Percentiles rank a stretch among this genome's conserved stretches.
phyloP scores from a whole-genome alignment of 2,329 filamentous ascomycete genomes.

The Didymella exigua region DNA sequence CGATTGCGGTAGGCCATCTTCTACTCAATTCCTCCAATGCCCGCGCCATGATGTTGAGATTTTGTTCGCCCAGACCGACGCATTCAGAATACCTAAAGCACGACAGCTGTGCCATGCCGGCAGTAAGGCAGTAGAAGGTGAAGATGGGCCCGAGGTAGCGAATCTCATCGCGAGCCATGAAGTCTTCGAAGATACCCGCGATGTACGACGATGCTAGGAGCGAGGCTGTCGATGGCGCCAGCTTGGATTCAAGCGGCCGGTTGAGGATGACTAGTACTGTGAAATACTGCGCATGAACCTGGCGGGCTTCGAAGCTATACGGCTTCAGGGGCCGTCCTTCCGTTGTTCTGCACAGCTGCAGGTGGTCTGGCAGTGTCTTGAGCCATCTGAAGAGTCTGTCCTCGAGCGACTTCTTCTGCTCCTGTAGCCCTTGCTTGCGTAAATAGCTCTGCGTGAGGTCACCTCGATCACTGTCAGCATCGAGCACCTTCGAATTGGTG shows the following conservation, averaged over 20 bases:
- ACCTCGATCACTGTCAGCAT: constrained; percentile 24
- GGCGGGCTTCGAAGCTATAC: constrained; percentile 46
- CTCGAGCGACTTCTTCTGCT: constrained; percentile 43
- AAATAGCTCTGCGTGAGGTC: constrained; percentile 51
- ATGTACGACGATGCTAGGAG: constrained; percentile 51
- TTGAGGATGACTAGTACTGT: constrained; percentile 49
- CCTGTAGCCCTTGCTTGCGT: constrained; percentile 40
- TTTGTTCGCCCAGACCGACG: constrained; percentile 33
- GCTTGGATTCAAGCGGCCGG: constrained; percentile 38
- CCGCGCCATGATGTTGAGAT: constrained; percentile 34
- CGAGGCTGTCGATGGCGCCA: constrained; percentile 45
- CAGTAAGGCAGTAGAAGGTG: constrained; percentile 51
- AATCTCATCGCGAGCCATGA: constrained; percentile 50
- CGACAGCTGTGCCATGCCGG: constrained; percentile 49
- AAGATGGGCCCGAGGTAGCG: constrained; percentile 50
- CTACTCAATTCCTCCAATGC: constrained; percentile 40
- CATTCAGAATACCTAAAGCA: constrained; percentile 46
- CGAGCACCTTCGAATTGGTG: not conserved
- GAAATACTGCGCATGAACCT: constrained; percentile 50
- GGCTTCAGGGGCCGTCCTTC: constrained; percentile 32
- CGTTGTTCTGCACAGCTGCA: constrained; percentile 33
- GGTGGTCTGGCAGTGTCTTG: constrained; percentile 43
- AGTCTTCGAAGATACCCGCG: constrained; percentile 52
- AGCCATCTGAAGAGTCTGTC: constrained; percentile 51
- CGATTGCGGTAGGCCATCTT: constrained; percentile 41